Conservation (phyloP, 129 eudicot genomes). For the Rutidosis leptorrhynchoides region DNA sequence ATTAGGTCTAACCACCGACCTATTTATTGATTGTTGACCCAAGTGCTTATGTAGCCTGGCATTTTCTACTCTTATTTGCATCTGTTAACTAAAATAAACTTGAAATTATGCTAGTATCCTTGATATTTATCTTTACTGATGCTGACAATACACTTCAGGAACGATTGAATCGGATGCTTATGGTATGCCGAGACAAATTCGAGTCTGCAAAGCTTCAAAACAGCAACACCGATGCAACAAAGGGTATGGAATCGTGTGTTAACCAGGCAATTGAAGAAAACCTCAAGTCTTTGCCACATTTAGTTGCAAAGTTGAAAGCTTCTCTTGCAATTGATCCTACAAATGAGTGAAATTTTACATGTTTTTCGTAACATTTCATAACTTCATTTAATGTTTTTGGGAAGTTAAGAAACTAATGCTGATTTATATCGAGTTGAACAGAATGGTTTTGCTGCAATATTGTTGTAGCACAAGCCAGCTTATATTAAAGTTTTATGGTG, state of each 20-base stretch:
- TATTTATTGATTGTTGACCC: too few relatives aligned
- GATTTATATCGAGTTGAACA: neutral
- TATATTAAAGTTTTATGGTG: neutral
- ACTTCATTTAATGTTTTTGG: neutral
- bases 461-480: neutral
- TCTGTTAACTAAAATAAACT: neutral
- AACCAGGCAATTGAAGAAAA: constrained; percentile 63
- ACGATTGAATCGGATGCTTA: constrained; percentile 56
- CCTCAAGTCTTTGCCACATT: constrained; percentile 54
- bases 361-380: neutral
- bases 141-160: constrained; percentile 38
- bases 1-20: too few relatives aligned
- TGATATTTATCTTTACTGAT: neutral
- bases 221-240: constrained; percentile 39
- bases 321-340: constrained; percentile 42
- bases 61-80: too few relatives aligned
- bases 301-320: constrained; percentile 63
- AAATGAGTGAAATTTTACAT: constrained; percentile 25
- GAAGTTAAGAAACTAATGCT: constrained; percentile 4
- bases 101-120: neutral
- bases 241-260: constrained; percentile 75
- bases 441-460: constrained; percentile 1
- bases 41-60: too few relatives aligned
- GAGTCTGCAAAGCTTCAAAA: constrained; percentile 72
- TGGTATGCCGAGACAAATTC: constrained; percentile 81